Percentiles rank a stretch among this genome's conserved stretches.
Conservation (phyloP, 305 asterid species). For the Ajuga reptans region DNA sequence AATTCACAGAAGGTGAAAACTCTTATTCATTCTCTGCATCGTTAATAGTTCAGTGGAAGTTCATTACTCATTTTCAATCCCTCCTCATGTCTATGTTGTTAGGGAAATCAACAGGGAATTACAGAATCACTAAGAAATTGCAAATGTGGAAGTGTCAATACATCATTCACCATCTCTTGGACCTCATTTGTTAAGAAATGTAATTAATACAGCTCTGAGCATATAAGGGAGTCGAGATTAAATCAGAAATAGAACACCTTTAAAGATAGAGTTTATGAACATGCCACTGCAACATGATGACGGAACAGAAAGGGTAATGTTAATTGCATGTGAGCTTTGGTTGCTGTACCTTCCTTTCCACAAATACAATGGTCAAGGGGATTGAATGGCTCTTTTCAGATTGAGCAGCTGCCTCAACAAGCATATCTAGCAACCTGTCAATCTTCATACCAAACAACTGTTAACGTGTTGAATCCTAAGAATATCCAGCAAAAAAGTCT, state of each 20-base stretch:
- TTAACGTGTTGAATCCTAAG: constrained; percentile 19
- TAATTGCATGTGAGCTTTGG: constrained; percentile 14
- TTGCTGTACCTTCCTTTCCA: constrained; percentile 72
- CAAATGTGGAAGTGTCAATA: background rate
- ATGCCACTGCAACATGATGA: background rate
- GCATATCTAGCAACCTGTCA: constrained; percentile 73
- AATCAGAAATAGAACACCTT: constrained; percentile 2
- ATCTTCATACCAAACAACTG: constrained; percentile 44
- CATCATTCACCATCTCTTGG: background rate
- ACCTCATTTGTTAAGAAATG: background rate
- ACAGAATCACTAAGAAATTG: constrained; percentile 8
- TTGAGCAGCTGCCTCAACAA: constrained; percentile 76
- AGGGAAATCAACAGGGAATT: background rate
- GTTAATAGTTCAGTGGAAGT: background rate
- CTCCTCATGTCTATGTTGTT: background rate
- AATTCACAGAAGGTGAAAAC: background rate
- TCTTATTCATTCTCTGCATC: background rate
- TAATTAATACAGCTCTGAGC: background rate
- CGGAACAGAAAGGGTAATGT: constrained; percentile 3
- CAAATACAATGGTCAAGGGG: constrained; percentile 89
- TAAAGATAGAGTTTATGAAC: constrained; percentile 2
- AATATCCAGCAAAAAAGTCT: constrained; percentile 1
- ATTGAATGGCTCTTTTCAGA: constrained; percentile 56
- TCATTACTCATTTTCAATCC: background rate
- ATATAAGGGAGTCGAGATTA: background rate